Percentiles rank a stretch among this genome's conserved stretches.
These are phyloP conservation scores for Trapa incisa DNA, from an alignment of 345 rosid species.

Conservation along the genomic window DNA sequence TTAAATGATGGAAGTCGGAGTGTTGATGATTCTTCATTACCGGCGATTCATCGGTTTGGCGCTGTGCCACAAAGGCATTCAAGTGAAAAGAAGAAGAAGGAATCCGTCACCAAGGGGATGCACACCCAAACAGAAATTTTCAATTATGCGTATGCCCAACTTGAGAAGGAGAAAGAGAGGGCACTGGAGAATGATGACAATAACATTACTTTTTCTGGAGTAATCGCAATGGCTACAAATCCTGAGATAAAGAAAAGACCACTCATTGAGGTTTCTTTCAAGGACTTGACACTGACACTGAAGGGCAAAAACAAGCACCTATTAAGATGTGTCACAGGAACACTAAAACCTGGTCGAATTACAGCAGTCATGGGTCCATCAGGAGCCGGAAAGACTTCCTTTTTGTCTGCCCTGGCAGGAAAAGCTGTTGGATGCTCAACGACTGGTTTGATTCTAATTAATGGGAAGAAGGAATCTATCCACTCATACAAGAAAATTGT, in stretches of 20 bases:
- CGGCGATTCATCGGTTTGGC: constrained; percentile 18
- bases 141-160: constrained; percentile 60
- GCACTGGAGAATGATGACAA: constrained; percentile 41
- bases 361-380: constrained; percentile 99
- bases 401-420: constrained; percentile 78
- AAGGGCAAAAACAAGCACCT: constrained; percentile 58
- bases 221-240: constrained; percentile 50
- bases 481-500: constrained; percentile 71
- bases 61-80: constrained; percentile 20
- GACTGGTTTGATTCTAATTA: constrained; percentile 59
- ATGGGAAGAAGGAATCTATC: constrained; percentile 60
- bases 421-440: constrained; percentile 67
- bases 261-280: constrained; percentile 61
- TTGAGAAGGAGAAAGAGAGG: constrained; percentile 65
- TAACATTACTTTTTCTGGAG: constrained; percentile 63
- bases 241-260: constrained; percentile 51
- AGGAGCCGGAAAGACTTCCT: constrained; percentile 95
- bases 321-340: constrained; percentile 74
- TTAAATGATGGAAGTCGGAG: constrained; percentile 25
- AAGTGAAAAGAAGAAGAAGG: constrained; percentile 24
- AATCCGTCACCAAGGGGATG: constrained; percentile 25
- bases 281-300: constrained; percentile 64
- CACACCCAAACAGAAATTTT: constrained; percentile 61
- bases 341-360: constrained; percentile 63
- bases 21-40: constrained; percentile 23